Conservation (phyloP, 129 eudicot genomes). For the Escallonia herrerae region DNA sequence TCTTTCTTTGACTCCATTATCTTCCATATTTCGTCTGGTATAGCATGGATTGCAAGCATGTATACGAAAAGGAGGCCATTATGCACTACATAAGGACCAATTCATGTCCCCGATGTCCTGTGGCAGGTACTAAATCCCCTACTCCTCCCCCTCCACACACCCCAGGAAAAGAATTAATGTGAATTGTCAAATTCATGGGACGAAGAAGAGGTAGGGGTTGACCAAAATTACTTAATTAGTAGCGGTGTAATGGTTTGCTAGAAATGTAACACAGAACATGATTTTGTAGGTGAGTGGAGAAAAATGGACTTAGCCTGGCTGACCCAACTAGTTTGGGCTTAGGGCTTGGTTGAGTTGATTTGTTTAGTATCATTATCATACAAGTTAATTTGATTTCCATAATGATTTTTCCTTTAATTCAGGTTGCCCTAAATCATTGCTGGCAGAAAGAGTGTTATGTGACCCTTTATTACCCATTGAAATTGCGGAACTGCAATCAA, state of each 20-base stretch:
- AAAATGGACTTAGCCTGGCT: too few species aligned
- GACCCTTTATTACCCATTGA: slow-evolving; percentile 56
- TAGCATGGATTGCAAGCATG: slow-evolving; percentile 93
- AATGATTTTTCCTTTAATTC: slow-evolving; percentile 6
- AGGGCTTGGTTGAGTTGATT: too few species aligned
- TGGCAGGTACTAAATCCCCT: slow-evolving; percentile 44
- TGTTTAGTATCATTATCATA: too few species aligned
- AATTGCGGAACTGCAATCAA: slow-evolving; percentile 61
- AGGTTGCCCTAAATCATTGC: slow-evolving; percentile 65
- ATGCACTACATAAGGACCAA: slow-evolving; percentile 50
- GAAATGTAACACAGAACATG: too few species aligned
- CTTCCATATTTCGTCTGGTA: background rate
- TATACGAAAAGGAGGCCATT: slow-evolving; percentile 62
- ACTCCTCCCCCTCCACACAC: background rate
- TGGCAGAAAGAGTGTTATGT: slow-evolving; percentile 47
- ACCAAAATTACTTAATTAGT: too few species aligned
- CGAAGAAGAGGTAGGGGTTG: too few species aligned
- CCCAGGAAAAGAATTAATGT: too few species aligned
- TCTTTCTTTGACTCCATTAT: background rate
- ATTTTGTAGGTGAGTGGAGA: too few species aligned
- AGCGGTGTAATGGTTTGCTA: too few species aligned
- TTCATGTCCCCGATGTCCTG: slow-evolving; percentile 49
- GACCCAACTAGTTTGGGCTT: too few species aligned
- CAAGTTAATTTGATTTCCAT: too few species aligned
- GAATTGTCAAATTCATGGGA: too few species aligned